Conservation (phyloP, 176 grass and related monocot species). For the Avena eriantha region DNA sequence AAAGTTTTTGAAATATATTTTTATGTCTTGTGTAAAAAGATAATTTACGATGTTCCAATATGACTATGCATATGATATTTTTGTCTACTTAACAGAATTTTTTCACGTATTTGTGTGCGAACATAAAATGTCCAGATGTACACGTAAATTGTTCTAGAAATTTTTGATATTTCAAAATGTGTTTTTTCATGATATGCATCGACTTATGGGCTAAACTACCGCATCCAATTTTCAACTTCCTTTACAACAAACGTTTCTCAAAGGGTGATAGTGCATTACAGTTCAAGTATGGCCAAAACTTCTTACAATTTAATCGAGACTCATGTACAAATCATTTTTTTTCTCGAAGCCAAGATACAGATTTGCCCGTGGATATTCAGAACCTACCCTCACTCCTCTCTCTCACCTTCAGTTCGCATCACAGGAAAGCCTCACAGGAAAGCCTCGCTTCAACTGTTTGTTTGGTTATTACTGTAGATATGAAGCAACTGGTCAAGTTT, state of each 20-base stretch:
- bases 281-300: constrained; percentile 13
- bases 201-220: no score
- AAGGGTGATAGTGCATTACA: constrained; percentile 29
- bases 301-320: not conserved
- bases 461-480: not conserved
- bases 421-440: not conserved
- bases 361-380: constrained; percentile 43
- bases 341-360: constrained; percentile 51
- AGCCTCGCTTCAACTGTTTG: not conserved
- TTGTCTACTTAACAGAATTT: no score
- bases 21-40: no score
- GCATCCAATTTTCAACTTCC: not conserved
- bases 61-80: no score
- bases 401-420: not conserved
- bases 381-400: not conserved
- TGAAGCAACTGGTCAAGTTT: constrained; percentile 45
- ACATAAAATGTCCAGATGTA: no score
- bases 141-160: no score
- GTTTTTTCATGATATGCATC: no score
- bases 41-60: no score
- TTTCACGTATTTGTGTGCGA: no score
- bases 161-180: no score
- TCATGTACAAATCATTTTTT: constrained; percentile 16
- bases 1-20: no score
- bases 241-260: constrained; percentile 1